phyloP scores from a whole-genome alignment of 345 rosid genomes.

The Rubroshorea leprosula region DNA sequence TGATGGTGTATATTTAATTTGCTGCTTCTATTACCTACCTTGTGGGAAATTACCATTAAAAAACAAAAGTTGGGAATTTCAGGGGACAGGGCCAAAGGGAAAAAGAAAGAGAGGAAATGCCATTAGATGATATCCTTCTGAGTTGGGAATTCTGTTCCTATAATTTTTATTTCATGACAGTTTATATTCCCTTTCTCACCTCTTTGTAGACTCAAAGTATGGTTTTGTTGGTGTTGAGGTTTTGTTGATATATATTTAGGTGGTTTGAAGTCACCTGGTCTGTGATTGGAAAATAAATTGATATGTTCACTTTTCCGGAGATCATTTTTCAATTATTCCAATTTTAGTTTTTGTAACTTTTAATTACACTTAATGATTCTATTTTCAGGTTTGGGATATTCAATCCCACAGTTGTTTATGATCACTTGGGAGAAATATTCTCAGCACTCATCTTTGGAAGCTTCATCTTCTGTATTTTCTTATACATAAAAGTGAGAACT shows the following conservation, averaged over 20 bases:
- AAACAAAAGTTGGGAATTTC: too few relatives aligned
- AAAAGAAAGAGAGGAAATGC: not conserved
- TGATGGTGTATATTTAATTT: not conserved
- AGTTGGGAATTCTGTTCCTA: not conserved
- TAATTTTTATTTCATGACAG: not conserved
- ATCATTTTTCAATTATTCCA: too few relatives aligned
- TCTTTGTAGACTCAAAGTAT: not conserved
- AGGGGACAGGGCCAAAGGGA: not conserved
- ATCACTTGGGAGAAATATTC: constrained; percentile 93
- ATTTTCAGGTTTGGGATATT: constrained; percentile 85
- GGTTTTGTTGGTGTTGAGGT: not conserved
- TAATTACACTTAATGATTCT: constrained; percentile 1
- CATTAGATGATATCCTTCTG: not conserved
- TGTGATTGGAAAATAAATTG: too few relatives aligned
- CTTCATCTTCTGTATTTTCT: constrained; percentile 75
- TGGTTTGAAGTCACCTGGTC: too few relatives aligned
- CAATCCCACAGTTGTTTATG: constrained; percentile 80
- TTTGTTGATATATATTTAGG: too few relatives aligned
- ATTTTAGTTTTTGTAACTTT: not conserved
- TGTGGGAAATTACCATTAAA: too few relatives aligned
- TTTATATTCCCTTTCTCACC: not conserved
- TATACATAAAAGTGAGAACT: constrained; percentile 76
- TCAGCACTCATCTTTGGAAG: constrained; percentile 88
- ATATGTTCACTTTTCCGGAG: too few relatives aligned
- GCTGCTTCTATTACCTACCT: too few relatives aligned